Percentiles rank a stretch among this genome's conserved stretches.
phyloP scores from a whole-genome alignment of 2,329 filamentous ascomycete genomes.

The Corynespora cassiicola region DNA sequence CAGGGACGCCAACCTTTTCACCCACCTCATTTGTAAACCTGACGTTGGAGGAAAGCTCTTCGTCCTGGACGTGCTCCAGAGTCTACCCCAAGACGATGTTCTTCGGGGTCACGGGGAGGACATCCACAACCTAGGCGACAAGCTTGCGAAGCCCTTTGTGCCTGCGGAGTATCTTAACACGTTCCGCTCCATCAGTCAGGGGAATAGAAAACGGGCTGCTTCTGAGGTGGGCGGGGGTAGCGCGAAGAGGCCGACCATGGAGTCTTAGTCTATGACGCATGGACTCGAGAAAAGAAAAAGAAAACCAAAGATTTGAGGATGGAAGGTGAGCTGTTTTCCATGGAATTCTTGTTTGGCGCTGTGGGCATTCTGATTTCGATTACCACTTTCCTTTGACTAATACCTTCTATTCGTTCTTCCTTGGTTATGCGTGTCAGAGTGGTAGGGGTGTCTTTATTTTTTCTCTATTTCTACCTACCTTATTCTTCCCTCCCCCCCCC shows the following conservation, averaged over 20 bases:
- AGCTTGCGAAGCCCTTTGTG: slow-evolving; percentile 28
- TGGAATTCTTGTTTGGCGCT: too few relatives aligned
- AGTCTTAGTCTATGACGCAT: too few relatives aligned
- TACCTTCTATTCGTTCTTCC: slow-evolving; percentile 2
- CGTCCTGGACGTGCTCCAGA: slow-evolving; percentile 34
- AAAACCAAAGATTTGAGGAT: too few relatives aligned
- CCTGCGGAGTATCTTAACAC: slow-evolving; percentile 30
- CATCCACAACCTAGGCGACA: slow-evolving; percentile 31
- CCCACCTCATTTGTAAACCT: slow-evolving; percentile 33
- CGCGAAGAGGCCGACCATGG: slow-evolving; percentile 39
- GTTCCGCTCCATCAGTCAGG: slow-evolving; percentile 34
- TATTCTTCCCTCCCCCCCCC: background rate
- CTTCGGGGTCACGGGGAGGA: slow-evolving; percentile 37
- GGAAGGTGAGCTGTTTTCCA: too few relatives aligned
- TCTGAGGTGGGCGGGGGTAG: slow-evolving; percentile 34
- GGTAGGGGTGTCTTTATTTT: too few relatives aligned
- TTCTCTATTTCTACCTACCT: too few relatives aligned
- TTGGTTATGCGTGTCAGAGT: too few relatives aligned
- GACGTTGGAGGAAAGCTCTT: slow-evolving; percentile 25
- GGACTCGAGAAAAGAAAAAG: too few relatives aligned
- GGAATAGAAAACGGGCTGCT: slow-evolving; percentile 40
- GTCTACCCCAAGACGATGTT: slow-evolving; percentile 37
- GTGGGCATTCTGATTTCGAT: too few relatives aligned
- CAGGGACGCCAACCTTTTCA: slow-evolving; percentile 38
- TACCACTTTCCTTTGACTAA: slow-evolving; percentile 1